These are phyloP conservation scores for Grosmannia clavigera DNA, from an alignment of 2,329 filamentous ascomycete species.

Conservation along the genomic window DNA sequence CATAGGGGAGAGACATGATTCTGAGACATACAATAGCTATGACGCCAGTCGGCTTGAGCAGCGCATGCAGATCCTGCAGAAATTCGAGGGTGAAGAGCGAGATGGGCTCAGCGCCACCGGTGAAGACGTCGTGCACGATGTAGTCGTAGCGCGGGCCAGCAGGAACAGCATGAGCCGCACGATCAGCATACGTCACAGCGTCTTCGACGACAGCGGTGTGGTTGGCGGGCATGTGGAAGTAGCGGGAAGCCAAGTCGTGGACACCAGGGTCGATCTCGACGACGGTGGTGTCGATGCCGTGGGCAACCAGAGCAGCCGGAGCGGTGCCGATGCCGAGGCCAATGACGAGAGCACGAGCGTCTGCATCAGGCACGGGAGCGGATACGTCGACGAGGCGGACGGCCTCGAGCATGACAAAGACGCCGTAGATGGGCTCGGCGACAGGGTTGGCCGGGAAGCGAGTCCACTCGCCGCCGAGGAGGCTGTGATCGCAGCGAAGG, in stretches of 20 bases:
- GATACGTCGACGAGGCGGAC: constrained; percentile 63
- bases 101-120: constrained; percentile 83
- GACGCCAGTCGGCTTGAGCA: constrained; percentile 67
- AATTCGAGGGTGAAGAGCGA: constrained; percentile 83
- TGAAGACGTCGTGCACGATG: constrained; percentile 96
- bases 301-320: constrained; percentile 71
- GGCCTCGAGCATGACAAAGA: constrained; percentile 94
- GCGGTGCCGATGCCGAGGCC: constrained; percentile 89
- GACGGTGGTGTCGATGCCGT: constrained; percentile 85
- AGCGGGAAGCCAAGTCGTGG: constrained; percentile 66
- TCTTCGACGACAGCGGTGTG: constrained; percentile 74
- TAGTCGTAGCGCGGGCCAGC: constrained; percentile 58
- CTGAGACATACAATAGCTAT: constrained; percentile 67
- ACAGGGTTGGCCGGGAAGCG: constrained; percentile 40
- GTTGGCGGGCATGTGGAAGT: constrained; percentile 68
- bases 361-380: constrained; percentile 40
- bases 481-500: constrained; percentile 85
- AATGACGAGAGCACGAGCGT: constrained; percentile 73
- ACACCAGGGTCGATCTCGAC: constrained; percentile 91
- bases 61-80: constrained; percentile 51
- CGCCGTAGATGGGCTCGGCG: constrained; percentile 81
- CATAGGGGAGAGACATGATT: neutral
- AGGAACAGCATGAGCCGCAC: constrained; percentile 25
- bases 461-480: constrained; percentile 87
- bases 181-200: constrained; percentile 56